phyloP scores from a whole-genome alignment of 257 asterid species.

The Verbena officinalis region DNA sequence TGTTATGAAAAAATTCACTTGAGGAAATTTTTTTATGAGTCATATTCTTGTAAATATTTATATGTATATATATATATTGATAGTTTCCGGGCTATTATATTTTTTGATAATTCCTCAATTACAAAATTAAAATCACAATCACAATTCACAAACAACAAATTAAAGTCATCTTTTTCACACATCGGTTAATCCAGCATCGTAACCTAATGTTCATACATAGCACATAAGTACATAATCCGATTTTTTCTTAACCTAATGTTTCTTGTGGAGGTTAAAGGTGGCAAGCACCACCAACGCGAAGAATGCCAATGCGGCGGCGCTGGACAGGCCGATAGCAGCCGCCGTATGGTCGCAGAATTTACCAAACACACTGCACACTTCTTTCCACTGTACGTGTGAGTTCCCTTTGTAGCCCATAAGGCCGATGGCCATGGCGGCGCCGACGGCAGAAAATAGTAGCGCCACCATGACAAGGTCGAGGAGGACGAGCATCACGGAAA shows the following conservation, averaged over 20 bases:
- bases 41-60: too few relatives aligned
- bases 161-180: background rate
- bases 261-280: conserved; percentile 45
- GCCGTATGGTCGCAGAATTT: conserved; percentile 54
- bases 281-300: conserved; percentile 49
- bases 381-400: conserved; percentile 62
- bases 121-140: too few relatives aligned
- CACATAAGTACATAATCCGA: too few relatives aligned
- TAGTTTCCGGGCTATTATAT: too few relatives aligned
- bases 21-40: too few relatives aligned
- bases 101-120: too few relatives aligned
- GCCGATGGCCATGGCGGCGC: conserved; percentile 62
- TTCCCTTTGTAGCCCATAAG: conserved; percentile 63
- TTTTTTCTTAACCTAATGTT: background rate
- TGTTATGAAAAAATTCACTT: too few relatives aligned
- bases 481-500: conserved; percentile 29
- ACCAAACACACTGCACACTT: conserved; percentile 52
- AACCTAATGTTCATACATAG: too few relatives aligned
- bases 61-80: too few relatives aligned
- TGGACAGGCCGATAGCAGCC: conserved; percentile 47
- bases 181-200: background rate
- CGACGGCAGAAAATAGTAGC: conserved; percentile 58
- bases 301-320: conserved; percentile 39
- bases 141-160: too few relatives aligned
- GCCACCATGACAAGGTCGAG: conserved; percentile 68